phyloP scores from a whole-genome alignment of 805 yeast species.

The Clavispora vitiphila region DNA sequence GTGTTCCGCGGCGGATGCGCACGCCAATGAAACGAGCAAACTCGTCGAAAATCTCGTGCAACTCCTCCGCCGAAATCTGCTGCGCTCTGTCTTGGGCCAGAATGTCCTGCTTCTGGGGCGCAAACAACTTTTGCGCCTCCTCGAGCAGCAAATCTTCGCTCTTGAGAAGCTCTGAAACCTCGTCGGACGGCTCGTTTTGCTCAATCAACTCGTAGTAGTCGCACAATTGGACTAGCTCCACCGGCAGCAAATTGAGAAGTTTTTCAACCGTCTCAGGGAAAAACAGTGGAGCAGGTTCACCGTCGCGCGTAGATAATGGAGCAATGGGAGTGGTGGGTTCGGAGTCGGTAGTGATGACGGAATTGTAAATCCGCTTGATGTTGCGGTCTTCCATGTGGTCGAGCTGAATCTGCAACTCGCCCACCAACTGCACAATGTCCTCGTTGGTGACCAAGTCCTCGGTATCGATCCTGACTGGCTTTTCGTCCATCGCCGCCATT shows the following conservation, averaged over 20 bases:
- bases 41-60: conserved; percentile 53
- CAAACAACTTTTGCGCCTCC: conserved; percentile 13
- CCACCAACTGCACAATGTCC: conserved; percentile 81
- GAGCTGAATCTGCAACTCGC: conserved; percentile 85
- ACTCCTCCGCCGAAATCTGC: conserved; percentile 40
- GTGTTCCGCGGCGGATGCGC: conserved; percentile 43
- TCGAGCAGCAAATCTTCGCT: conserved; percentile 11
- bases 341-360: conserved; percentile 38
- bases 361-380: conserved; percentile 64
- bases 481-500: conserved; percentile 12
- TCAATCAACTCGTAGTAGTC: conserved; percentile 75
- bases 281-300: conserved; percentile 51
- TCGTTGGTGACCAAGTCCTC: conserved; percentile 71
- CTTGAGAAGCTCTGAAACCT: conserved; percentile 9
- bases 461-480: conserved; percentile 31
- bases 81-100: conserved; percentile 14
- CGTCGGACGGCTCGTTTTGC: conserved; percentile 10
- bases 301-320: conserved; percentile 74
- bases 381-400: conserved; percentile 74
- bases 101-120: conserved; percentile 1
- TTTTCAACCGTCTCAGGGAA: conserved; percentile 60
- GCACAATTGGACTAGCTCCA: conserved; percentile 48
- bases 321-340: conserved; percentile 43
- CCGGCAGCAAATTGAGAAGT: conserved; percentile 43
- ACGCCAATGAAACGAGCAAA: conserved; percentile 69